Conservation (phyloP, 2,329 filamentous ascomycete species). For the Cladophialophora bantiana region DNA sequence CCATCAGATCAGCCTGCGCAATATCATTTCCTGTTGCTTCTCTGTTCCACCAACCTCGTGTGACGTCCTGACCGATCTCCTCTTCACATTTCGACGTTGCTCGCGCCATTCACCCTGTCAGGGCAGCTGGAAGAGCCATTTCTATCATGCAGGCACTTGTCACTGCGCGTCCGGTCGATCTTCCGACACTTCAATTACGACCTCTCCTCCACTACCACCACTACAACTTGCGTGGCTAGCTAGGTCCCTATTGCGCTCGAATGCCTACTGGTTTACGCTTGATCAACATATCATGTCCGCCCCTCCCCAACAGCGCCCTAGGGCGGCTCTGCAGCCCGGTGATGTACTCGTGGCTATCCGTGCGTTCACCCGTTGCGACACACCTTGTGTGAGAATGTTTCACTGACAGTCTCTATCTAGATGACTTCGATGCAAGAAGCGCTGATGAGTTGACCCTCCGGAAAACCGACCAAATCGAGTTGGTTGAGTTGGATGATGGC, state of each 20-base stretch:
- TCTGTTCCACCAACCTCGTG: conserved; percentile 15
- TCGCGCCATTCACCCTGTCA: conserved; percentile 18
- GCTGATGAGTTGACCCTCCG: conserved; percentile 89
- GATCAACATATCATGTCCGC: conserved; percentile 44
- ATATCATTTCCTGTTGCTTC: conserved; percentile 6
- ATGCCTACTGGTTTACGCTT: neutral
- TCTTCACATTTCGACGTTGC: conserved; percentile 9
- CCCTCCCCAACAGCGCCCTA: conserved; percentile 45
- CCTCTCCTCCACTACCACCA: conserved; percentile 1
- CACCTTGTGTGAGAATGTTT: neutral
- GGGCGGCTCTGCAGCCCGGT: conserved; percentile 45
- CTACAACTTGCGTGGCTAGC: conserved; percentile 11
- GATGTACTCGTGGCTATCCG: conserved; percentile 55
- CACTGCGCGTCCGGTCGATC: conserved; percentile 22
- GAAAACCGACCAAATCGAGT: conserved; percentile 73
- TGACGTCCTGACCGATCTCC: conserved; percentile 23
- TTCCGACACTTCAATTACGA: conserved; percentile 16
- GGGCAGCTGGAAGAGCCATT: neutral
- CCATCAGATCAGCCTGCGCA: conserved; percentile 19
- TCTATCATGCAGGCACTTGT: conserved; percentile 28
- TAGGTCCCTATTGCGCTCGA: neutral
- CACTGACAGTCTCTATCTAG: conserved; percentile 55
- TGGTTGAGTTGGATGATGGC: conserved; percentile 70
- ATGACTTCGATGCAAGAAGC: conserved; percentile 91
- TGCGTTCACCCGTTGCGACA: conserved; percentile 44